phyloP scores from a whole-genome alignment of 331 rosid species.

The Pyracantha coccinea region DNA sequence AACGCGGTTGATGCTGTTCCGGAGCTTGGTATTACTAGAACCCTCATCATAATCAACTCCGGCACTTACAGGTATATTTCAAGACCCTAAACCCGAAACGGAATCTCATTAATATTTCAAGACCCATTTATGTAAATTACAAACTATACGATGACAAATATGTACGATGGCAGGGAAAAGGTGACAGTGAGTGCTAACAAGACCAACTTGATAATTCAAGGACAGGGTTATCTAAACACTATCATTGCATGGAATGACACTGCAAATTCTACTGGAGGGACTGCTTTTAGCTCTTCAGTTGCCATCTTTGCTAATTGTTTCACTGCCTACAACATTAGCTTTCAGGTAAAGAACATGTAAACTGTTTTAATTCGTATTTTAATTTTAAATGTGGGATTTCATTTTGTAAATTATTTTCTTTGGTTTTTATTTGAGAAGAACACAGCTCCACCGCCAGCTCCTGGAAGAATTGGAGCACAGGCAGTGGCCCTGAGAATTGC shows the following conservation, averaged over 20 bases:
- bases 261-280: conserved; percentile 73
- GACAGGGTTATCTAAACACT: conserved; percentile 62
- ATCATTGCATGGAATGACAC: conserved; percentile 77
- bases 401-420: background rate
- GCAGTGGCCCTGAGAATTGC: conserved; percentile 66
- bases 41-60: conserved; percentile 49
- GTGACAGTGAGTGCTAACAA: conserved; percentile 55
- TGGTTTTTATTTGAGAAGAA: conserved; percentile 29
- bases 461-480: conserved; percentile 65
- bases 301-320: conserved; percentile 58
- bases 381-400: background rate
- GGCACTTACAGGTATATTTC: conserved; percentile 53
- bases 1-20: conserved; percentile 69
- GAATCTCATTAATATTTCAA: background rate
- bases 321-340: conserved; percentile 71
- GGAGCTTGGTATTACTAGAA: conserved; percentile 31
- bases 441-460: conserved; percentile 50
- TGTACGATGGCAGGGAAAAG: conserved; percentile 50
- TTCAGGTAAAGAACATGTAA: conserved; percentile 35
- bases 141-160: background rate
- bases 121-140: too few relatives aligned
- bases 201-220: conserved; percentile 67
- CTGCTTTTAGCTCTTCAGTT: conserved; percentile 46
- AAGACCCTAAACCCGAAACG: too few relatives aligned
- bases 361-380: background rate